Percentiles rank a stretch among this genome's conserved stretches.
Evolutionary conservation across 2,329 filamentous ascomycete genomes (phyloP).

Genomic region (Claviceps pusilla): DNA sequence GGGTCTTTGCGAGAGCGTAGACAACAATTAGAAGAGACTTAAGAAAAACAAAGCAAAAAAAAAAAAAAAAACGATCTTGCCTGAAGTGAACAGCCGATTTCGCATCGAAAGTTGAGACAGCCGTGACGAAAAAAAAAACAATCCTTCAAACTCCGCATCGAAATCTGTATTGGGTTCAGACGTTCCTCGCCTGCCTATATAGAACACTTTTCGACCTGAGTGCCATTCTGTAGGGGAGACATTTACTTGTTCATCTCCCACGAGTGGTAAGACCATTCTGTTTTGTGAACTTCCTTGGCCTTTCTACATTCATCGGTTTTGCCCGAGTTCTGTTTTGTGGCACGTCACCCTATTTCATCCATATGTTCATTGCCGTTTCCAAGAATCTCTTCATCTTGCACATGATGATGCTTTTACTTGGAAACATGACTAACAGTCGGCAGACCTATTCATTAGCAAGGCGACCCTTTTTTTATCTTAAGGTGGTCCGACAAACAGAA

Average conservation of each 20-base stretch:
- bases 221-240: constrained; percentile 59
- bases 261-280: constrained; percentile 40
- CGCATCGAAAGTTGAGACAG: constrained; percentile 5
- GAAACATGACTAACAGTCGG: constrained; percentile 2
- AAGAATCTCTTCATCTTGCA: no score
- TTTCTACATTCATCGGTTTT: neutral
- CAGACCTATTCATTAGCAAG: constrained; percentile 20
- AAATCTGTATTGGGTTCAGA: constrained; percentile 8
- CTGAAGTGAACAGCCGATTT: constrained; percentile 16
- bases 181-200: constrained; percentile 9
- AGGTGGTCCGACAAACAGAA: no score
- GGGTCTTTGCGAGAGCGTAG: constrained; percentile 23
- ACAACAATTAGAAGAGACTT: constrained; percentile 19
- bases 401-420: no score
- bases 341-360: no score
- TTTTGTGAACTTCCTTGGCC: neutral
- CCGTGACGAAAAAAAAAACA: neutral
- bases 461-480: constrained; percentile 3
- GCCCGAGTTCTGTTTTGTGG: neutral
- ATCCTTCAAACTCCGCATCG: neutral
- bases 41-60: constrained; percentile 1
- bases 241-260: constrained; percentile 97
- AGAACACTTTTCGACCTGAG: constrained; percentile 13
- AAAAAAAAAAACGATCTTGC: constrained; percentile 11
- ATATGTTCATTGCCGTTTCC: no score